These are phyloP conservation scores for Hypoxylon sp. DNA, from an alignment of 2,329 filamentous ascomycete species.

Conservation along the genomic window DNA sequence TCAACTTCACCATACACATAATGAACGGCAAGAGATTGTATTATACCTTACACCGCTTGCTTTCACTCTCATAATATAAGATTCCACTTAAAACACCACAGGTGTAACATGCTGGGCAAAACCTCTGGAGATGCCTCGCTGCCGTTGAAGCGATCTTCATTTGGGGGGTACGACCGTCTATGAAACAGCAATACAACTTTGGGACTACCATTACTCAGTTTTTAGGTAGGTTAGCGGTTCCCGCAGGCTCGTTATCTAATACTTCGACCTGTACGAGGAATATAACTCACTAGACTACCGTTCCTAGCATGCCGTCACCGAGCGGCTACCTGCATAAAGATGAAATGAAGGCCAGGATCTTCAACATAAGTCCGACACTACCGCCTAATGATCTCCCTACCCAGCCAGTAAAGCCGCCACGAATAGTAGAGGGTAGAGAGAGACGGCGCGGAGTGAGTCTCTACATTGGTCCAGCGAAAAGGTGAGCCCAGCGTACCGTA, in stretches of 20 bases:
- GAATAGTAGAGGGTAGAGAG: neutral
- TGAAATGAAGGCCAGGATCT: neutral
- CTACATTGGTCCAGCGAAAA: too few relatives aligned
- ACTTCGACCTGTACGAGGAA: neutral
- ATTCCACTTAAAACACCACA: conserved; percentile 1
- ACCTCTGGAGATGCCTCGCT: neutral
- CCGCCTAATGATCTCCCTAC: neutral
- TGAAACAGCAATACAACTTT: conserved; percentile 38
- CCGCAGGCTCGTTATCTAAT: neutral
- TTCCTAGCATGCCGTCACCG: conserved; percentile 1
- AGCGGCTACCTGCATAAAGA: conserved; percentile 25
- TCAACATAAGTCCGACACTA: neutral
- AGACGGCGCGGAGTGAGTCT: neutral
- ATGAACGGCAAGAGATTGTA: neutral
- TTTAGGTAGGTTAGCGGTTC: conserved; percentile 15
- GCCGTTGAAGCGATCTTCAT: conserved; percentile 5
- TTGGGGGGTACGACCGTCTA: conserved; percentile 16
- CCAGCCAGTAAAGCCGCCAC: neutral
- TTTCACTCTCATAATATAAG: conserved; percentile 11
- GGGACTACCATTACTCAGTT: conserved; percentile 27
- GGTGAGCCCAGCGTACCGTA: neutral
- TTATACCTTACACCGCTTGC: neutral
- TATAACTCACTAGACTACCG: neutral
- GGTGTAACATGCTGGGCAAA: conserved; percentile 10
- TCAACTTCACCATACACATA: neutral